Conservation (phyloP, 331 rosid genomes). For the Rhamnella rubrinervis region DNA sequence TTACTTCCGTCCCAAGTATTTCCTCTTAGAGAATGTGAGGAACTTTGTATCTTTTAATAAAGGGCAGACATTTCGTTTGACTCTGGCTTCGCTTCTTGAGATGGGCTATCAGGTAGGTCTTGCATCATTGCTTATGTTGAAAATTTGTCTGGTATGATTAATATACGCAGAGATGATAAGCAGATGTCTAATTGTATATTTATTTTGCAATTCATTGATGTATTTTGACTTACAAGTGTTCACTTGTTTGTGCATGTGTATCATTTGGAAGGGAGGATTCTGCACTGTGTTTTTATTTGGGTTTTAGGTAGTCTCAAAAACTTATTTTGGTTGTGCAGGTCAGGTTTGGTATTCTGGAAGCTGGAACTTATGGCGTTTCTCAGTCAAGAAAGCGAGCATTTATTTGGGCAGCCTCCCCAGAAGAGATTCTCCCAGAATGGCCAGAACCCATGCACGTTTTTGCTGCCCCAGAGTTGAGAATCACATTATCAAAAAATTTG, state of each 20-base stretch:
- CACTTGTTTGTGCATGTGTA: neutral
- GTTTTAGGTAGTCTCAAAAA: no score
- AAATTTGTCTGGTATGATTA: no score
- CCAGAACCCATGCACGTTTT: slow-evolving; percentile 98
- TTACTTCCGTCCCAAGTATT: slow-evolving; percentile 95
- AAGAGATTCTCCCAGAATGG: slow-evolving; percentile 90
- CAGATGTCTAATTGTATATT: no score
- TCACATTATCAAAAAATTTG: slow-evolving; percentile 48
- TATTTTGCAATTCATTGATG: neutral
- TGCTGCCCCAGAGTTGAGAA: slow-evolving; percentile 75
- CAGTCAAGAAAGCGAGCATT: slow-evolving; percentile 96
- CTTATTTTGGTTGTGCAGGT: slow-evolving; percentile 42
- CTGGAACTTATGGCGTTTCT: slow-evolving; percentile 94
- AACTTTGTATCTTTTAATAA: slow-evolving; percentile 87
- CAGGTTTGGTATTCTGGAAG: slow-evolving; percentile 95
- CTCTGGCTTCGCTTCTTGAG: slow-evolving; percentile 92
- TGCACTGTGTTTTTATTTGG: no score
- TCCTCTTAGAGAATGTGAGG: slow-evolving; percentile 94
- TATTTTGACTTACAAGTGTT: neutral
- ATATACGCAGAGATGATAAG: no score
- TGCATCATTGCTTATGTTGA: neutral
- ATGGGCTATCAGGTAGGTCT: slow-evolving; percentile 92
- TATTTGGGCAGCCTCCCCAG: slow-evolving; percentile 98
- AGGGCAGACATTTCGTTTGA: slow-evolving; percentile 88
- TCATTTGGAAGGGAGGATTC: no score